A percentile compares a stretch with the other conserved stretches of the same genome.
phyloP scores from a whole-genome alignment of 2,329 filamentous ascomycete species.

The Colletotrichum sp. region DNA sequence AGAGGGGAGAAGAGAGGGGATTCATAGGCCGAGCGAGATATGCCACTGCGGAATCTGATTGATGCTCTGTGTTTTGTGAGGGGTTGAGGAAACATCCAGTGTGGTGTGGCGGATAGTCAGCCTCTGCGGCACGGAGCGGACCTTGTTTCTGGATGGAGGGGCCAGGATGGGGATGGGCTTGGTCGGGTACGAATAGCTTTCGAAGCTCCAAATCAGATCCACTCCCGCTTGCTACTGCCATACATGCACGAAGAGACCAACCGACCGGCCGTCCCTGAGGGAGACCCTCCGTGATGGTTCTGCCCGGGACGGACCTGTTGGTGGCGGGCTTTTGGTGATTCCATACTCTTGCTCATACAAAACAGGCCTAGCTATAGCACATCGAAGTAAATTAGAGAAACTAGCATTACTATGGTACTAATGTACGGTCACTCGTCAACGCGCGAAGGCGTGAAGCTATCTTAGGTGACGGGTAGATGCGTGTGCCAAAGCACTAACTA shows the following conservation, averaged over 20 bases:
- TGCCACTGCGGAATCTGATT: neutral
- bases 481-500: neutral
- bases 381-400: neutral
- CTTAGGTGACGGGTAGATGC: neutral
- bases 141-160: neutral
- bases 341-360: neutral
- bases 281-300: neutral
- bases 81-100: neutral
- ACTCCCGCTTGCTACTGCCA: neutral
- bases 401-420: neutral
- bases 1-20: neutral
- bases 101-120: neutral
- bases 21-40: neutral
- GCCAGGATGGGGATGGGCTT: neutral
- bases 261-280: neutral
- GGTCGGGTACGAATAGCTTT: neutral
- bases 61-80: neutral
- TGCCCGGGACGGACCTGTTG: neutral
- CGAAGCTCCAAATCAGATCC: neutral
- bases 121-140: neutral
- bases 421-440: neutral
- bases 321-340: neutral
- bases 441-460: neutral
- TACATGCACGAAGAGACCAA: neutral
- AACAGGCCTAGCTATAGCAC: neutral